Conservation (phyloP, 306 rosid genomes). For the Cercis canadensis region DNA sequence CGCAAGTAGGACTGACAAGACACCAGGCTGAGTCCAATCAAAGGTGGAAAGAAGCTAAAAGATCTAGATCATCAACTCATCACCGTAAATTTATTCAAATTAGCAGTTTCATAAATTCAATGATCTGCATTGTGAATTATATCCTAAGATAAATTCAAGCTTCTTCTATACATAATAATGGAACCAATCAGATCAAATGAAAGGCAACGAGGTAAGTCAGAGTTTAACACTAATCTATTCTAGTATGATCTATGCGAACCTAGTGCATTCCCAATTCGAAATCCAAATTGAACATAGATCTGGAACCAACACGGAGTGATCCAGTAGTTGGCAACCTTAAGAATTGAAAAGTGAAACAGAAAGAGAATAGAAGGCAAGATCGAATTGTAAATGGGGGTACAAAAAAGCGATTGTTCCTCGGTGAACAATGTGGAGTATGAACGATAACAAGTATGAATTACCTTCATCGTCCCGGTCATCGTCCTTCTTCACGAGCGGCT, state of each 20-base stretch:
- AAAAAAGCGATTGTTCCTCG: not conserved
- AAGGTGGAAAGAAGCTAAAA: slow-evolving; percentile 27
- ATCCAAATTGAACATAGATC: slow-evolving; percentile 58
- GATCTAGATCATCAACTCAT: slow-evolving; percentile 41
- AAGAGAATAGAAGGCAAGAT: slow-evolving; percentile 30
- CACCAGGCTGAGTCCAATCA: slow-evolving; percentile 5
- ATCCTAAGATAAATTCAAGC: slow-evolving; percentile 22
- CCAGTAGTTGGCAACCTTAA: slow-evolving; percentile 25
- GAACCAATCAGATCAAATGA: slow-evolving; percentile 44
- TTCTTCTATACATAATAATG: slow-evolving; percentile 1
- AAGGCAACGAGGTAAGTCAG: slow-evolving; percentile 35
- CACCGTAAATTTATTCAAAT: slow-evolving; percentile 30
- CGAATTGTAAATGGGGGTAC: slow-evolving; percentile 29
- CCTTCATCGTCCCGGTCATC: slow-evolving; percentile 99
- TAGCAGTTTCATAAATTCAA: slow-evolving; percentile 26
- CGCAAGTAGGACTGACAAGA: not conserved
- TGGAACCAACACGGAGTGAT: slow-evolving; percentile 44
- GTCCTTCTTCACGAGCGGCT: slow-evolving; percentile 95
- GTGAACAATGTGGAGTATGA: slow-evolving; percentile 9
- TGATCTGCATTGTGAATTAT: slow-evolving; percentile 45
- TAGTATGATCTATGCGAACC: slow-evolving; percentile 36
- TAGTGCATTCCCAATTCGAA: slow-evolving; percentile 14
- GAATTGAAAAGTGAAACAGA: slow-evolving; percentile 20
- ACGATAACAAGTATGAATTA: slow-evolving; percentile 27
- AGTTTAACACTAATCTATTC: slow-evolving; percentile 38